These are phyloP conservation scores for Dothideomycetes sp. DNA, from an alignment of 2,329 filamentous ascomycete genomes.

Conservation along the genomic window DNA sequence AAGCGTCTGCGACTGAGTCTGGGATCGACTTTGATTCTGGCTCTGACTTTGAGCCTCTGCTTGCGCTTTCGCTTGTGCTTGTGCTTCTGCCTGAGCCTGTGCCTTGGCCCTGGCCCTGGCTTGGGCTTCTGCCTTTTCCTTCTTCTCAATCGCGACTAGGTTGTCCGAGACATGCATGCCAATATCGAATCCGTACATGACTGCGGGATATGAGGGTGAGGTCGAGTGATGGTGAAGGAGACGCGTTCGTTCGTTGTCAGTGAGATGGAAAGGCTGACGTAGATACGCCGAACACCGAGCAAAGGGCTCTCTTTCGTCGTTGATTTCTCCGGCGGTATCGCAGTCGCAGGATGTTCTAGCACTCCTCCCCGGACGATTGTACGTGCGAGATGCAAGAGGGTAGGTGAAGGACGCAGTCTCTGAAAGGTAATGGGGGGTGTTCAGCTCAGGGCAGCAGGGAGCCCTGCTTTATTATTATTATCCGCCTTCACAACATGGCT, in stretches of 20 bases:
- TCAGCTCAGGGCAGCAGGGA: too few relatives aligned
- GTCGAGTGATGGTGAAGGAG: neutral
- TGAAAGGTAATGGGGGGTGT: too few relatives aligned
- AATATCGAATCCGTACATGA: neutral
- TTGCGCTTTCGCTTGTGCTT: neutral
- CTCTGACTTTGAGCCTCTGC: neutral
- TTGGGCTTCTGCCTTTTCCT: neutral
- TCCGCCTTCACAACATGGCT: too few relatives aligned
- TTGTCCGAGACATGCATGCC: neutral
- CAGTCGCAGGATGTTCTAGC: too few relatives aligned
- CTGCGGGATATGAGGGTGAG: neutral
- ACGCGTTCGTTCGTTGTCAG: neutral
- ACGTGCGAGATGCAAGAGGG: too few relatives aligned
- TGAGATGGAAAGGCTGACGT: neutral
- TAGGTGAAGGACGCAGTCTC: too few relatives aligned
- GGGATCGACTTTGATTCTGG: neutral
- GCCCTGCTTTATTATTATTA: too few relatives aligned
- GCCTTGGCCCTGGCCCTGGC: neutral
- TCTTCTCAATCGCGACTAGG: neutral
- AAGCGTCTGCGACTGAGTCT: neutral
- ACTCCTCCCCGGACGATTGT: too few relatives aligned
- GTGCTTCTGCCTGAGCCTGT: neutral
- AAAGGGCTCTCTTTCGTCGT: too few relatives aligned
- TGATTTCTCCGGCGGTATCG: too few relatives aligned
- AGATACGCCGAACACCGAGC: too few relatives aligned